These are phyloP conservation scores for Talaromyces nanjingensis DNA, from an alignment of 495 filamentous ascomycete genomes.

Conservation along the genomic window DNA sequence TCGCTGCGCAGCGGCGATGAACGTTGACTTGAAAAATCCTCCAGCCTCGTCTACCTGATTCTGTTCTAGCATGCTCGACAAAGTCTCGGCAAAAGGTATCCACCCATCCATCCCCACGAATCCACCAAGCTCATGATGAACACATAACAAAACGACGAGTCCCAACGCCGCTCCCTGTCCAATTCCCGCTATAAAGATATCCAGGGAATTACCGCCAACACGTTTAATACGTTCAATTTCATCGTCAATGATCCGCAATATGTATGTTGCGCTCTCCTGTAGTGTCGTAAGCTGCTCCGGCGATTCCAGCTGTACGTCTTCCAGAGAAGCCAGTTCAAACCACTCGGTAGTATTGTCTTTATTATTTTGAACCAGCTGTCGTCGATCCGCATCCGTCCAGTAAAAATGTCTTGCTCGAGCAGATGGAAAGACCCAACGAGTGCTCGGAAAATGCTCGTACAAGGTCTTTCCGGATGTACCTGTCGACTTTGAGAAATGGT, in stretches of 20 bases:
- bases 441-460: conserved; percentile 19
- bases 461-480: conserved; percentile 38
- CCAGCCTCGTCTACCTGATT: conserved; percentile 1
- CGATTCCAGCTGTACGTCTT: conserved; percentile 33
- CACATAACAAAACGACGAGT: conserved; percentile 6
- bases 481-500: conserved; percentile 24
- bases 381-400: background rate
- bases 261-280: conserved; percentile 29
- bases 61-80: conserved; percentile 7
- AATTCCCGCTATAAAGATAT: conserved; percentile 45
- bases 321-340: conserved; percentile 40
- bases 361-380: background rate
- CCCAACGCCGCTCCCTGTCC: conserved; percentile 48
- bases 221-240: conserved; percentile 26
- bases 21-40: conserved; percentile 3
- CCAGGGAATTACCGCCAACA: conserved; percentile 21
- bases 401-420: conserved; percentile 21
- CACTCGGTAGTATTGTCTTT: conserved; percentile 25
- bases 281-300: conserved; percentile 33
- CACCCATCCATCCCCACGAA: conserved; percentile 35
- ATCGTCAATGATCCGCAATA: conserved; percentile 25
- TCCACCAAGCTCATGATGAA: conserved; percentile 21
- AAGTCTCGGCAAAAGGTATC: conserved; percentile 40
- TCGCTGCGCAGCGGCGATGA: background rate
- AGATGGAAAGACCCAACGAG: conserved; percentile 39